A percentile compares a stretch with the other conserved stretches of the same genome.
phyloP scores from a whole-genome alignment of 768 basidiomycete genomes.

The Galerina marginata region DNA sequence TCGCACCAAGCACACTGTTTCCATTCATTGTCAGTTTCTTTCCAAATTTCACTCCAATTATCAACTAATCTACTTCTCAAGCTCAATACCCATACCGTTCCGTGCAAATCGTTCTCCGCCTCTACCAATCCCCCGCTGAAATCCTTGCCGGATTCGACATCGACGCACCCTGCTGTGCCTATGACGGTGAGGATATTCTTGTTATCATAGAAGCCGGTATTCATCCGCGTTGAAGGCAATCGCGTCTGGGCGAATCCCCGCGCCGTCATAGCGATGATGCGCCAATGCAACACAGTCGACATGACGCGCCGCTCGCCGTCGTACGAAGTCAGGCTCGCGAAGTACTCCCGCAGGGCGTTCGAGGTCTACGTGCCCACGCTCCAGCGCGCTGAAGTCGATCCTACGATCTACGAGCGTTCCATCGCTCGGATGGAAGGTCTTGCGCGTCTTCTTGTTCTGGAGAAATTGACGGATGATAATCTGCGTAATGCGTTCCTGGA shows the following conservation, averaged over 20 bases:
- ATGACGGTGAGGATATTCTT: conserved; percentile 37
- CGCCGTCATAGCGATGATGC: conserved; percentile 65
- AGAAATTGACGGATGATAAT: conserved; percentile 54
- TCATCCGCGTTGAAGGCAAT: conserved; percentile 32
- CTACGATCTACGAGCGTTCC: conserved; percentile 70
- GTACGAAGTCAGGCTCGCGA: conserved; percentile 65
- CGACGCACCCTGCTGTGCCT: conserved; percentile 66
- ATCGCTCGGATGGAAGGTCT: conserved; percentile 62
- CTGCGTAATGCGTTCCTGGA: conserved; percentile 51
- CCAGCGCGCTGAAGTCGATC: conserved; percentile 56
- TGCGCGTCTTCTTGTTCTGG: conserved; percentile 65
- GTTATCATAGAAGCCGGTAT: too few species aligned
- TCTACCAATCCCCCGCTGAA: conserved; percentile 65
- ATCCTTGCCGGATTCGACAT: conserved; percentile 72
- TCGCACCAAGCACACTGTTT: conserved; percentile 68
- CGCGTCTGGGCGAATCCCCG: conserved; percentile 68
- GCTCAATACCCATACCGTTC: conserved; percentile 71
- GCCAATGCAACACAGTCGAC: conserved; percentile 68
- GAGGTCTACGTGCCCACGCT: conserved; percentile 63
- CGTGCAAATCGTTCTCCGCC: conserved; percentile 69
- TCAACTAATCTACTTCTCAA: conserved; percentile 21
- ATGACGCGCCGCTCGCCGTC: conserved; percentile 68
- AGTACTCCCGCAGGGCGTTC: conserved; percentile 59
- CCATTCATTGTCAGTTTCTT: conserved; percentile 57
- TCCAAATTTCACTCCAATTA: background rate